These are phyloP conservation scores for Durio zibethinus DNA, from an alignment of 345 rosid genomes.

Conservation along the genomic window DNA sequence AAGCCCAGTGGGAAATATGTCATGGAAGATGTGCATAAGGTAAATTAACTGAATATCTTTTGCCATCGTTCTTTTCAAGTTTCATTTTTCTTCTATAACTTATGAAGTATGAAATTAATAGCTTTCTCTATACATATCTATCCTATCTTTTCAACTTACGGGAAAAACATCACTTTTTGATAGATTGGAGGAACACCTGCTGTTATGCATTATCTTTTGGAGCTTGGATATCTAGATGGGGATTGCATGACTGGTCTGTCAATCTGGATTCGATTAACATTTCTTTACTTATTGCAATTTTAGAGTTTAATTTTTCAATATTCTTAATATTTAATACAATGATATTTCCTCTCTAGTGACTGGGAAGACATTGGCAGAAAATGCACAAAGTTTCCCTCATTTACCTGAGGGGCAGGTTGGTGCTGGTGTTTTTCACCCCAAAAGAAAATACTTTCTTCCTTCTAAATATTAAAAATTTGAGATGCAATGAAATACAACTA, in stretches of 20 bases:
- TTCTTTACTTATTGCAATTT: constrained; percentile 2
- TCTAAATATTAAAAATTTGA: not conserved
- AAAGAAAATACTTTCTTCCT: not conserved
- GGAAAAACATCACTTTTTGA: constrained; percentile 5
- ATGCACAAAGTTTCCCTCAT: constrained; percentile 55
- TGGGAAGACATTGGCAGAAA: constrained; percentile 91
- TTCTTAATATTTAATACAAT: constrained; percentile 10
- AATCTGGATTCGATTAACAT: not conserved
- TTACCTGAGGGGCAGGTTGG: constrained; percentile 81
- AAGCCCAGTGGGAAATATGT: constrained; percentile 98
- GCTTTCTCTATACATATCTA: not conserved
- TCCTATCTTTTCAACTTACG: not conserved
- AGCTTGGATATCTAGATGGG: constrained; percentile 57
- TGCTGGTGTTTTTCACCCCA: not conserved
- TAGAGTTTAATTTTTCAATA: not conserved
- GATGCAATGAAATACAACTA: not conserved
- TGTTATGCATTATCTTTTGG: constrained; percentile 63
- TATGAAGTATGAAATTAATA: not conserved
- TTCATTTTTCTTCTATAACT: not conserved
- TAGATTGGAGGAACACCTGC: constrained; percentile 87
- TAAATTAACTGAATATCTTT: constrained; percentile 19
- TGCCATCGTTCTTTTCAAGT: not conserved
- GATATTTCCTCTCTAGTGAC: constrained; percentile 52
- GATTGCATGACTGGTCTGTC: constrained; percentile 74
- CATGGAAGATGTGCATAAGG: constrained; percentile 98